phyloP scores from a whole-genome alignment of 2,329 filamentous ascomycete species.

The Xylariales sp. region DNA sequence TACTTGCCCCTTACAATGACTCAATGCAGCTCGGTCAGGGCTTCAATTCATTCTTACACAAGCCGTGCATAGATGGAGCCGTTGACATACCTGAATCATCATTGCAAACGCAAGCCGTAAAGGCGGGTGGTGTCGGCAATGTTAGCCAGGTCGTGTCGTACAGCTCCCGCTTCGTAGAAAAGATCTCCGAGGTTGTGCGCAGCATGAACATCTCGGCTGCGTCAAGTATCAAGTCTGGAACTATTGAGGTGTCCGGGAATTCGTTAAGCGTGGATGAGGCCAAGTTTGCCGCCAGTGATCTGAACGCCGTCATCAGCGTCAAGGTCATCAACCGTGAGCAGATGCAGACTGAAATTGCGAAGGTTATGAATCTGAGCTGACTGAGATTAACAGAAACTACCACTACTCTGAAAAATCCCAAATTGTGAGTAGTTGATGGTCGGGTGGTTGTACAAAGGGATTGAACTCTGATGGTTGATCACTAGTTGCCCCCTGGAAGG shows the following conservation, averaged over 20 bases:
- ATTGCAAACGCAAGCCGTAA: too few relatives aligned
- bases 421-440: too few relatives aligned
- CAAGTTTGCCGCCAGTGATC: too few relatives aligned
- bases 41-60: not conserved
- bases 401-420: too few relatives aligned
- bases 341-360: too few relatives aligned
- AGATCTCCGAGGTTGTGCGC: not conserved
- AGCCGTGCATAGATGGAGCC: not conserved
- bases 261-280: not conserved
- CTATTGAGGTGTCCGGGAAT: not conserved
- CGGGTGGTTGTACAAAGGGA: too few relatives aligned
- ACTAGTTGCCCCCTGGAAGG: not conserved
- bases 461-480: not conserved
- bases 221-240: not conserved
- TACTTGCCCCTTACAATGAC: not conserved
- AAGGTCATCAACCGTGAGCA: too few relatives aligned
- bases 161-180: not conserved
- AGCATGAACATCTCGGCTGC: constrained; percentile 2
- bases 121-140: too few relatives aligned
- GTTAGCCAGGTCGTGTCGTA: too few relatives aligned
- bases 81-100: not conserved
- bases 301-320: too few relatives aligned
- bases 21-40: not conserved
- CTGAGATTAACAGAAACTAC: too few relatives aligned
- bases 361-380: too few relatives aligned